A percentile compares a stretch with the other conserved stretches of the same genome.
Evolutionary conservation across 805 yeast species (phyloP).

Genomic region (Blastobotrys attinorum): DNA sequence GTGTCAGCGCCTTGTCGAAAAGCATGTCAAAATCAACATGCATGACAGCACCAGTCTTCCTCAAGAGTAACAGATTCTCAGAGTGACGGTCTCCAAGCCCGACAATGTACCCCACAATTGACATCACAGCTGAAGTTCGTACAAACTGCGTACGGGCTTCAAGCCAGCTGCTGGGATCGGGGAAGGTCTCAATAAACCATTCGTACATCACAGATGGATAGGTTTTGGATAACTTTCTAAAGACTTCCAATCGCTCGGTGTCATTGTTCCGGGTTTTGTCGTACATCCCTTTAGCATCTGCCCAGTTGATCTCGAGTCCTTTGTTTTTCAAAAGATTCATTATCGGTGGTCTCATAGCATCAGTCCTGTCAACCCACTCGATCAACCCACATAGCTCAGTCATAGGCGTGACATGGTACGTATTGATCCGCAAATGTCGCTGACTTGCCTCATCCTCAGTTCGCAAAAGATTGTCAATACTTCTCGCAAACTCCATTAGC

Average conservation of each 20-base stretch:
- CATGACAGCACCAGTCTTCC: constrained; percentile 65
- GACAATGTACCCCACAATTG: constrained; percentile 87
- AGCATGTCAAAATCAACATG: constrained; percentile 97
- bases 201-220: constrained; percentile 53
- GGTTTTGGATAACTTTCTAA: constrained; percentile 27
- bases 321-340: constrained; percentile 35
- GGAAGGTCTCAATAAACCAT: constrained; percentile 84
- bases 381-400: constrained; percentile 83
- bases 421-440: constrained; percentile 60
- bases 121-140: constrained; percentile 89
- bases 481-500: constrained; percentile 82
- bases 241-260: constrained; percentile 32
- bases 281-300: constrained; percentile 20
- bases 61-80: constrained; percentile 74
- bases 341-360: constrained; percentile 61
- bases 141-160: constrained; percentile 65
- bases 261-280: constrained; percentile 21
- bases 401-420: constrained; percentile 84
- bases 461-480: constrained; percentile 66
- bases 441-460: constrained; percentile 65
- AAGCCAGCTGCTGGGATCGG: constrained; percentile 87
- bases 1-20: constrained; percentile 68
- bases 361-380: constrained; percentile 77
- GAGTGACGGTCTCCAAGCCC: constrained; percentile 97
- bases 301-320: constrained; percentile 29